These are phyloP conservation scores for Diaporthe citriasiana DNA, from an alignment of 2,329 filamentous ascomycete species.

Conservation along the genomic window DNA sequence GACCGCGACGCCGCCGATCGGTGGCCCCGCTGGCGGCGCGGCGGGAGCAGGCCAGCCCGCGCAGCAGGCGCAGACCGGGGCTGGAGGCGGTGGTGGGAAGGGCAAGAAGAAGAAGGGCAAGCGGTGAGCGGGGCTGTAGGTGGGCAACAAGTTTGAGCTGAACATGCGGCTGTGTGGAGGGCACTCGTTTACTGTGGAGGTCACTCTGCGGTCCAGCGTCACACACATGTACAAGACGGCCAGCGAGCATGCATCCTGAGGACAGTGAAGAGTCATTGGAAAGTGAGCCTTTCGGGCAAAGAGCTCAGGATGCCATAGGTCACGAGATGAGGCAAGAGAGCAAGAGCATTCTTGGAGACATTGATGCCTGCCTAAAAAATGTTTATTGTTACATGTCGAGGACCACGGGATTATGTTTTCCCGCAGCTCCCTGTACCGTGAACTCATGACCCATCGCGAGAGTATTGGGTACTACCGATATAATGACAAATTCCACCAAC, in stretches of 20 bases:
- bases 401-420: constrained; percentile 28
- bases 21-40: constrained; percentile 42
- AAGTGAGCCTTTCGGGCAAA: too few species aligned
- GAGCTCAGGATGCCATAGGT: neutral
- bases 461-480: constrained; percentile 40
- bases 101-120: constrained; percentile 82
- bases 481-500: constrained; percentile 36
- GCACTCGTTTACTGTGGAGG: neutral
- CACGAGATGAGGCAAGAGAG: neutral
- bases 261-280: neutral
- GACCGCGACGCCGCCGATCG: constrained; percentile 35
- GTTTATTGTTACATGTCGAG: constrained; percentile 40
- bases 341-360: constrained; percentile 26
- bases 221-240: neutral
- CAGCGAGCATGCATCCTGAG: neutral
- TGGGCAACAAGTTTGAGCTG: neutral
- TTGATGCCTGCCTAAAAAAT: constrained; percentile 40
- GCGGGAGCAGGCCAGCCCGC: constrained; percentile 36
- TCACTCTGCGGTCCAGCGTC: neutral
- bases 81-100: constrained; percentile 59
- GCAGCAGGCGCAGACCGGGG: constrained; percentile 49
- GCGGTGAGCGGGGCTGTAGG: constrained; percentile 61
- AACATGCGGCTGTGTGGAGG: neutral
- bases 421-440: constrained; percentile 35
- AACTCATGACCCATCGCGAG: constrained; percentile 42